Percentiles rank a stretch among this genome's conserved stretches.
These are phyloP conservation scores for Guyanaporus albipodus DNA, from an alignment of 768 basidiomycete genomes.

Conservation along the genomic window DNA sequence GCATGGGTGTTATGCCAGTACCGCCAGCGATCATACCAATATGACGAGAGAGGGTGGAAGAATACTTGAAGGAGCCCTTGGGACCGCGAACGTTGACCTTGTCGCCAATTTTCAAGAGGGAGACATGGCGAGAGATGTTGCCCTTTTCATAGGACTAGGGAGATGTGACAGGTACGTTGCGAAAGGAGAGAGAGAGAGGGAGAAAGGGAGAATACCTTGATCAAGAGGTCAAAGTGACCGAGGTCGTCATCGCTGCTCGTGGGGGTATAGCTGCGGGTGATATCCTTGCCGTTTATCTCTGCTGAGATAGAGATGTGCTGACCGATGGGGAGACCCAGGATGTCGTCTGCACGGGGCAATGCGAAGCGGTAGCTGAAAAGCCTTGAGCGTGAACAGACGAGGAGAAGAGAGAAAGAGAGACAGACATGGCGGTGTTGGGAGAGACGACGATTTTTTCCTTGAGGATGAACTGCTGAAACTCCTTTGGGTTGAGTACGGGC, in stretches of 20 bases:
- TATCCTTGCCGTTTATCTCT: conserved; percentile 85
- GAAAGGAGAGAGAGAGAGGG: background rate
- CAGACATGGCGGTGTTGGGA: conserved; percentile 93
- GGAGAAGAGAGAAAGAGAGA: background rate
- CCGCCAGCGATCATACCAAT: conserved; percentile 98
- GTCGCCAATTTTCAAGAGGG: conserved; percentile 81
- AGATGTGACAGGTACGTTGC: background rate
- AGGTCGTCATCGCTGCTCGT: conserved; percentile 89
- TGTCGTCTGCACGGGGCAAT: conserved; percentile 66
- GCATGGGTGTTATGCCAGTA: conserved; percentile 98
- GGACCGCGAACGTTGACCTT: conserved; percentile 90
- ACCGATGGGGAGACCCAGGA: conserved; percentile 92
- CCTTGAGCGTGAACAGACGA: too few relatives aligned
- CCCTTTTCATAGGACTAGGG: conserved; percentile 90
- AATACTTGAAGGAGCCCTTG: conserved; percentile 91
- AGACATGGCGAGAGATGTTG: conserved; percentile 89
- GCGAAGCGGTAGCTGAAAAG: conserved; percentile 81
- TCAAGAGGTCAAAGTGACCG: conserved; percentile 92
- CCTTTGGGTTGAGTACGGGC: conserved; percentile 66
- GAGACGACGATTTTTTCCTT: conserved; percentile 79
- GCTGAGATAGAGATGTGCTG: conserved; percentile 94
- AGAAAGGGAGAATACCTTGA: conserved; percentile 64
- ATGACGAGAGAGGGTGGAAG: conserved; percentile 63
- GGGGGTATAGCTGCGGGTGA: conserved; percentile 93
- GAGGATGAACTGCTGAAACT: conserved; percentile 83